These are phyloP conservation scores for Tetrapisispora arboricola DNA, from an alignment of 805 yeast genomes.

Conservation along the genomic window DNA sequence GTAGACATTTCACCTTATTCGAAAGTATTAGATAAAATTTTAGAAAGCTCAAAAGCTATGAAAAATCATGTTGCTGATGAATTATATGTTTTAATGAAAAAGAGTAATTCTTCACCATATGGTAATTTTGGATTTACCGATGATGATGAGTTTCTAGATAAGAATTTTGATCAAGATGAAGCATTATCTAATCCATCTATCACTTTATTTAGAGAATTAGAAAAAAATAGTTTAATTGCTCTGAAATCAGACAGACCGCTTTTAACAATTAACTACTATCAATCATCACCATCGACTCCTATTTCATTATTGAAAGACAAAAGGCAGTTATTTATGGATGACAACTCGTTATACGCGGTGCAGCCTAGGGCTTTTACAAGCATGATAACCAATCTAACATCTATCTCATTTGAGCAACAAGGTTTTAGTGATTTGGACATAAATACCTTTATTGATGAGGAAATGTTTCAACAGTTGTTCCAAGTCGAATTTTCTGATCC, in stretches of 20 bases:
- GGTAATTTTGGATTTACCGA: slow-evolving; percentile 36
- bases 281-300: slow-evolving; percentile 1
- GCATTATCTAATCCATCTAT: slow-evolving; percentile 1
- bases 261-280: background rate
- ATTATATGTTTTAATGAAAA: slow-evolving; percentile 6
- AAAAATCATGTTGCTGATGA: slow-evolving; percentile 14
- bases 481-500: slow-evolving; percentile 3
- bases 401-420: background rate
- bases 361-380: background rate
- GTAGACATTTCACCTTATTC: slow-evolving; percentile 6
- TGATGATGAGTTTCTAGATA: background rate
- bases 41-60: slow-evolving; percentile 7
- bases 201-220: slow-evolving; percentile 6
- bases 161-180: background rate
- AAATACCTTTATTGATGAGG: background rate
- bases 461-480: slow-evolving; percentile 1
- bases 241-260: slow-evolving; percentile 6
- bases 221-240: slow-evolving; percentile 5
- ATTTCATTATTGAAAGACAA: background rate
- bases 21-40: slow-evolving; percentile 7
- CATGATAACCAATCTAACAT: background rate
- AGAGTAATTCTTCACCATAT: slow-evolving; percentile 25
- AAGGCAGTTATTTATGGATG: background rate
- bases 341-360: slow-evolving; percentile 3
- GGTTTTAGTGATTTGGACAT: background rate